Percentiles rank a stretch among this genome's conserved stretches.
Conservation (phyloP, 2,329 filamentous ascomycete species). For the Sarocladium strictum region DNA sequence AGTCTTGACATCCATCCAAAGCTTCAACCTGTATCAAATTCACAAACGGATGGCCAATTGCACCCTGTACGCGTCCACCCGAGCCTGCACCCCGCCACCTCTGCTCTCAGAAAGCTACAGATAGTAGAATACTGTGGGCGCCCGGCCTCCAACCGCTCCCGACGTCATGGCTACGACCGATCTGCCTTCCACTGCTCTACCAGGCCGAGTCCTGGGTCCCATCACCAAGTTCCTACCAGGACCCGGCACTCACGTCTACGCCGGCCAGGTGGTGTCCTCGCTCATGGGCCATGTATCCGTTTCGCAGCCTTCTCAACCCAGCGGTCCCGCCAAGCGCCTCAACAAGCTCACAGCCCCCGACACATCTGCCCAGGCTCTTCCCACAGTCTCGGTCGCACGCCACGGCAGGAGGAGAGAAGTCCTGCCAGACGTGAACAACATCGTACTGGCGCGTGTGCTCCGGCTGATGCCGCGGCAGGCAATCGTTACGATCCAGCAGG, state of each 20-base stretch:
- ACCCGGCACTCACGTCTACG: slow-evolving; percentile 76
- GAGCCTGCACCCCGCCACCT: neutral
- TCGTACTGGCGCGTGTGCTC: slow-evolving; percentile 79
- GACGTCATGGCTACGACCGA: slow-evolving; percentile 27
- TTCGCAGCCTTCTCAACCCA: slow-evolving; percentile 37
- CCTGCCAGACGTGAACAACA: slow-evolving; percentile 73
- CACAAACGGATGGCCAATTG: no score
- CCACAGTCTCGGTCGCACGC: slow-evolving; percentile 51
- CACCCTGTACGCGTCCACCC: no score
- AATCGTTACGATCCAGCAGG: slow-evolving; percentile 77
- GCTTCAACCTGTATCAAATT: slow-evolving; percentile 1
- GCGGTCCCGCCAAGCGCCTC: slow-evolving; percentile 51
- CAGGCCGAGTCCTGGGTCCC: slow-evolving; percentile 74
- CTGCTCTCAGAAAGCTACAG: neutral
- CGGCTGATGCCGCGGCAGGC: slow-evolving; percentile 82
- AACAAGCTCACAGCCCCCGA: slow-evolving; percentile 48
- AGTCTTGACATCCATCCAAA: slow-evolving; percentile 1
- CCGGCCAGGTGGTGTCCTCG: slow-evolving; percentile 71
- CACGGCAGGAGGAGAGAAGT: slow-evolving; percentile 56
- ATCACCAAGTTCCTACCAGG: slow-evolving; percentile 64
- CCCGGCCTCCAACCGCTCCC: neutral
- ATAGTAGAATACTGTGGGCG: neutral
- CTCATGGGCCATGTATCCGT: slow-evolving; percentile 67
- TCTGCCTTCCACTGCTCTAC: slow-evolving; percentile 58
- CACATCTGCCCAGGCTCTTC: slow-evolving; percentile 30